Evolutionary conservation across 768 basidiomycete genomes (phyloP).

Genomic region (Vishniacozyma victoriae): DNA sequence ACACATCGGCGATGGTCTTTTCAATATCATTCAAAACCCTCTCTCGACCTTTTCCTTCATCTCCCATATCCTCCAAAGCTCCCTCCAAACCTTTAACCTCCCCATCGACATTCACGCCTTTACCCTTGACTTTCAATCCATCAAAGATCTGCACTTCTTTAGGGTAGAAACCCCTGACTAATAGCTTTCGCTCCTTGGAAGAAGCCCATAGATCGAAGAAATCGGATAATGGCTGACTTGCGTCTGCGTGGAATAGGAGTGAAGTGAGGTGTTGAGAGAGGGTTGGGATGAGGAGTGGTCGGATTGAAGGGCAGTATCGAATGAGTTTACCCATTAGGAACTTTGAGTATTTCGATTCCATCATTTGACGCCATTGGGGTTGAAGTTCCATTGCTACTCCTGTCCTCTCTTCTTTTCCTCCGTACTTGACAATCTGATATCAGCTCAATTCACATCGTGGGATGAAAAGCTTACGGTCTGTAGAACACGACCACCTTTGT

Average conservation of each 20-base stretch:
- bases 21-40: slow-evolving; percentile 65
- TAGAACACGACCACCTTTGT: slow-evolving; percentile 67
- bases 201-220: slow-evolving; percentile 83
- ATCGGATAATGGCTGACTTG: slow-evolving; percentile 75
- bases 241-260: slow-evolving; percentile 76
- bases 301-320: slow-evolving; percentile 58
- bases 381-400: slow-evolving; percentile 78
- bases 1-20: slow-evolving; percentile 72
- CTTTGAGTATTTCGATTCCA: slow-evolving; percentile 85
- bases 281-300: slow-evolving; percentile 68
- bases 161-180: slow-evolving; percentile 84
- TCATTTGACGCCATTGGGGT: slow-evolving; percentile 68
- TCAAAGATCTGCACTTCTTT: slow-evolving; percentile 73
- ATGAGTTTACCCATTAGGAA: slow-evolving; percentile 46
- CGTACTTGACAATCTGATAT: slow-evolving; percentile 64
- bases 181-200: slow-evolving; percentile 70
- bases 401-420: slow-evolving; percentile 65
- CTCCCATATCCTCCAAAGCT: slow-evolving; percentile 56
- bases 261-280: slow-evolving; percentile 70
- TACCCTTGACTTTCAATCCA: slow-evolving; percentile 45
- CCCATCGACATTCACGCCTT: slow-evolving; percentile 21
- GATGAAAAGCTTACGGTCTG: slow-evolving; percentile 64
- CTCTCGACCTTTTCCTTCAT: slow-evolving; percentile 58
- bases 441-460: slow-evolving; percentile 23
- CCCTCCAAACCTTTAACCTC: slow-evolving; percentile 55